Base-by-base conservation (phyloP, 805 yeast genomes). In the Helenozyma rhizophorensis region DNA sequence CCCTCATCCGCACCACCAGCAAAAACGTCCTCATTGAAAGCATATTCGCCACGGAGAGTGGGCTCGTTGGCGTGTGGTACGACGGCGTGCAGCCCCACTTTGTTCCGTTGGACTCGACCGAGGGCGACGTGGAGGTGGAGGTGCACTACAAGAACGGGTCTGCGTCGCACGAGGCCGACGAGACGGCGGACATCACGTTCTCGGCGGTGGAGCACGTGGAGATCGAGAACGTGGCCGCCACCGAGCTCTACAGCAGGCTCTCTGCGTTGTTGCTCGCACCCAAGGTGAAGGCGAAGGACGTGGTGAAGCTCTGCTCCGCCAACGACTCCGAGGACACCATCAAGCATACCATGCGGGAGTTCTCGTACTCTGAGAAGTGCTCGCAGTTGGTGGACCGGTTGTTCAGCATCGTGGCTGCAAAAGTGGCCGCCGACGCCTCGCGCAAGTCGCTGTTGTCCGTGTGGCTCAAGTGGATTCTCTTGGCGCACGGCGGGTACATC, bases 391-490 rank as follows among this genome's bases (percentile, higher is more conserved):
- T 51, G 31, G 45, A 28, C 26, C 34, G 37, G 17, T 47, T 67
- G 25, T 63, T 64, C 34, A 47, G 36, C 9, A 37, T 55, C 9
- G 43, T 67, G 23, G 45, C 59, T 28, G 26, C 40, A 3, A 53
- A 48, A 19, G 60, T 65, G 4, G 47, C 62, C 2, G 28, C 29
- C 3, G 56, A 54, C 30, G 58, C 65, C 13, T 43, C 63, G 6
- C 47, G 45, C 27, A 50, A 47, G 21, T 36, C 50, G 12, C 36
- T 56, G 10, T 46, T 61, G 28, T 60, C 68, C 28, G 48, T 75
- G 4, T 90, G 97, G 96, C 65, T 89, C 32, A 83, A 84, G 55
- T 86, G 93, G 87, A 47, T 85, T 12, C 61, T 89, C 38, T 68
- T 88, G 17, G 60, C 74, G 10, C 83, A 82, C 50, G 86, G 89